phyloP scores from a whole-genome alignment of 148 eudicot genomes.

The Oxyria digyna region DNA sequence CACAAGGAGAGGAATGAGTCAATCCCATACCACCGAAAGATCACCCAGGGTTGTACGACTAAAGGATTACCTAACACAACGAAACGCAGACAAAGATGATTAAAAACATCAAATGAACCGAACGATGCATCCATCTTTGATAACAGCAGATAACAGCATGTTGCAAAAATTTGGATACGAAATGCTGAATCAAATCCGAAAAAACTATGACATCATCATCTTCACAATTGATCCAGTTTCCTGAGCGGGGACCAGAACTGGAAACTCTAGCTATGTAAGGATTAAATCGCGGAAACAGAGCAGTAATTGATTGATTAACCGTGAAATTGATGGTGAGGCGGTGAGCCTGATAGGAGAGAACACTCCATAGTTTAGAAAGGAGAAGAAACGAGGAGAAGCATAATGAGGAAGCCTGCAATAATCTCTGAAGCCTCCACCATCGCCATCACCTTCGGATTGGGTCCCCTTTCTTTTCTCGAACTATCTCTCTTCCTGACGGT shows the following conservation, averaged over 20 bases:
- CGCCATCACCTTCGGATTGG: no score
- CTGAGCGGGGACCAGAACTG: background rate
- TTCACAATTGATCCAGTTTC: background rate
- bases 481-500: no score
- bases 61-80: background rate
- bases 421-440: no score
- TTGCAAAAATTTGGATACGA: background rate
- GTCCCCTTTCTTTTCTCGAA: no score
- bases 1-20: background rate
- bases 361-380: background rate
- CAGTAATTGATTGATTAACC: background rate
- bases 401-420: background rate
- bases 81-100: background rate
- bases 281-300: background rate
- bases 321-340: background rate
- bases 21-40: background rate
- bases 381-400: background rate
- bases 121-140: background rate
- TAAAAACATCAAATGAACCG: background rate
- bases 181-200: background rate
- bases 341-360: background rate
- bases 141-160: background rate
- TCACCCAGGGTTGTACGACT: background rate
- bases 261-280: background rate
- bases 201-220: background rate